These are phyloP conservation scores for Carex myosuroides DNA, from an alignment of 176 grass and related monocot genomes.

Conservation along the genomic window DNA sequence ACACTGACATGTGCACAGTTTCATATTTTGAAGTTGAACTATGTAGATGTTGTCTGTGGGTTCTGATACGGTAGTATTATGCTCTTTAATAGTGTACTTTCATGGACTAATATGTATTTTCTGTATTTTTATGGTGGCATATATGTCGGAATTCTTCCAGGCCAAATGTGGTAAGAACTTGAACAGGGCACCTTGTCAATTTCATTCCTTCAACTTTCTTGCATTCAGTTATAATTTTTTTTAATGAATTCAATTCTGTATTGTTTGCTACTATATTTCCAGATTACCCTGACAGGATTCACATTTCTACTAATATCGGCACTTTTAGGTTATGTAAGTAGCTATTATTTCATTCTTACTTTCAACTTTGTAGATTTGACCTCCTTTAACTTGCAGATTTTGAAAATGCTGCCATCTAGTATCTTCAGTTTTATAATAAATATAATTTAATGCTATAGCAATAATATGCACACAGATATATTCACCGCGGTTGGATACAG, in stretches of 20 bases:
- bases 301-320: slow-evolving; percentile 66
- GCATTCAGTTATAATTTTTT: background rate
- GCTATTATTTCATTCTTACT: slow-evolving; percentile 3
- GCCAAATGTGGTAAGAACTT: slow-evolving; percentile 31
- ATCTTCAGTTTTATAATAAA: background rate
- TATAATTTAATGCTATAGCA: slow-evolving; percentile 8
- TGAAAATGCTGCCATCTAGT: too few species aligned
- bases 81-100: background rate
- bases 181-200: background rate
- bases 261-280: slow-evolving; percentile 27
- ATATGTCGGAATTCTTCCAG: slow-evolving; percentile 43
- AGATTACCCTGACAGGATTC: slow-evolving; percentile 94
- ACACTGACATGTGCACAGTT: slow-evolving; percentile 4
- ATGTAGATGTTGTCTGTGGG: background rate
- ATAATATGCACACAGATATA: slow-evolving; percentile 53
- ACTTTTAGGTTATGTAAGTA: slow-evolving; percentile 89
- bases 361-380: slow-evolving; percentile 3
- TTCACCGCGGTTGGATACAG: slow-evolving; percentile 74
- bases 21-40: background rate
- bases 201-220: background rate
- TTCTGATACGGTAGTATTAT: background rate
- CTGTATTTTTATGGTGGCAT: slow-evolving; percentile 28
- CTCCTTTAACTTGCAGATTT: background rate
- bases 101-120: slow-evolving; percentile 33
- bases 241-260: background rate